Evolutionary conservation across 305 asterid species (phyloP).

Genomic region (Solanum hybrid): DNA sequence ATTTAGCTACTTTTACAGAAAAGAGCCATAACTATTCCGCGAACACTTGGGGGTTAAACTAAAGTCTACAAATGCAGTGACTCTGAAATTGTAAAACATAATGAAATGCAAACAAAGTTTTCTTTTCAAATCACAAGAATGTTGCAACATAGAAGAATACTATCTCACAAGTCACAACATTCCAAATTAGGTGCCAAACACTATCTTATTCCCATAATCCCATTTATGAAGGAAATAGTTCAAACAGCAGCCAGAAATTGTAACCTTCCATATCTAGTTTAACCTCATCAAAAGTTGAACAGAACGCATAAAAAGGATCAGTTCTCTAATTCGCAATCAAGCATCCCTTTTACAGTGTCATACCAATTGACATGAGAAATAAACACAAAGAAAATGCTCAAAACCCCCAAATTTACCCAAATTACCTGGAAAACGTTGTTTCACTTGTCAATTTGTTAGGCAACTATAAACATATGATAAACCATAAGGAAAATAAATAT

Average conservation of each 20-base stretch:
- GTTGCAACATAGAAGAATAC: background rate
- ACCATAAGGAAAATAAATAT: background rate
- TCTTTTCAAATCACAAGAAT: background rate
- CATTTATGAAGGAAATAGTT: background rate
- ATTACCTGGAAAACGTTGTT: background rate
- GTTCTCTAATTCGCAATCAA: background rate
- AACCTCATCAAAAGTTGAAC: background rate
- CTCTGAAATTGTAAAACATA: background rate
- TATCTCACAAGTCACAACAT: background rate
- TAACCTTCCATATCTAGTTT: background rate
- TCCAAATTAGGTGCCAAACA: background rate
- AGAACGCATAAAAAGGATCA: background rate
- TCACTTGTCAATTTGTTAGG: background rate
- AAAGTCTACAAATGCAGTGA: background rate
- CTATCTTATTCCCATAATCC: background rate
- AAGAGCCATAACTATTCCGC: background rate
- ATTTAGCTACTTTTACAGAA: background rate
- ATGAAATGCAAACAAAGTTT: background rate
- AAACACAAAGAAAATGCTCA: background rate
- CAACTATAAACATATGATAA: background rate
- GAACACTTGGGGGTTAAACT: background rate
- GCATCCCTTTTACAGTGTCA: background rate
- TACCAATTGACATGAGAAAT: background rate
- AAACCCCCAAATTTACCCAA: background rate
- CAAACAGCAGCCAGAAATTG: background rate